Evolutionary conservation across 2,329 filamentous ascomycete species (phyloP).

Genomic region (Cordyceps cateniannulata): DNA sequence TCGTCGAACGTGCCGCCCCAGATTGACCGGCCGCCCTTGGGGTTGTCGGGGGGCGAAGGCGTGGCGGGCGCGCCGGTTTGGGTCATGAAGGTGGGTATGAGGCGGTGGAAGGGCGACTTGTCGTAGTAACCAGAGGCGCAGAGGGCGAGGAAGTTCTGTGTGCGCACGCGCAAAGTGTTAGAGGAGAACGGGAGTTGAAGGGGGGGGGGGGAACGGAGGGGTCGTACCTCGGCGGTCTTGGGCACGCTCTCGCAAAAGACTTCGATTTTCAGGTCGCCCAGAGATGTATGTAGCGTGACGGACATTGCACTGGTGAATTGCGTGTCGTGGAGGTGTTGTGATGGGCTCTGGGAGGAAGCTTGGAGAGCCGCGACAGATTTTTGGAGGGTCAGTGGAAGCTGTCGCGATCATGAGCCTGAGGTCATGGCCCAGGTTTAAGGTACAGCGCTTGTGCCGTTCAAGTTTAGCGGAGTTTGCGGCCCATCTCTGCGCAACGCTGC

Average conservation of each 20-base stretch:
- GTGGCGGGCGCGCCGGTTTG: conserved; percentile 63
- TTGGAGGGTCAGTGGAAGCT: not conserved
- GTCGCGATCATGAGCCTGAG: not conserved
- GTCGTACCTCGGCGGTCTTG: conserved; percentile 73
- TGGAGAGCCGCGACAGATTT: not conserved
- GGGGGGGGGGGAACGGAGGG: not conserved
- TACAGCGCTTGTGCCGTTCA: not conserved
- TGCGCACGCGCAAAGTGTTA: conserved; percentile 10
- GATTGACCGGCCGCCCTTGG: conserved; percentile 66
- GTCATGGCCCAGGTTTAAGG: not conserved
- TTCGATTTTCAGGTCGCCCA: conserved; percentile 90
- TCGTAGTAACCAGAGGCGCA: conserved; percentile 76
- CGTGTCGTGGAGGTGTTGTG: not conserved
- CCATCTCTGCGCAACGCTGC: not conserved
- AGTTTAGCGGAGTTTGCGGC: not conserved
- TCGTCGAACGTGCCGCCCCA: conserved; percentile 71
- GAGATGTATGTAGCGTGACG: conserved; percentile 74
- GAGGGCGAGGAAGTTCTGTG: conserved; percentile 78
- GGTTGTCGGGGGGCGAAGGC: conserved; percentile 45
- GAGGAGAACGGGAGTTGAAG: not conserved
- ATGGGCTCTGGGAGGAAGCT: not conserved
- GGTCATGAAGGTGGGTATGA: conserved; percentile 75
- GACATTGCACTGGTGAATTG: conserved; percentile 40
- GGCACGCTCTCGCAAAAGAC: conserved; percentile 94
- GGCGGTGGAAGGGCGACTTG: conserved; percentile 68